A percentile compares a stretch with the other conserved stretches of the same genome.
Evolutionary conservation across 306 rosid species (phyloP).

Genomic region (Malus orientalis): DNA sequence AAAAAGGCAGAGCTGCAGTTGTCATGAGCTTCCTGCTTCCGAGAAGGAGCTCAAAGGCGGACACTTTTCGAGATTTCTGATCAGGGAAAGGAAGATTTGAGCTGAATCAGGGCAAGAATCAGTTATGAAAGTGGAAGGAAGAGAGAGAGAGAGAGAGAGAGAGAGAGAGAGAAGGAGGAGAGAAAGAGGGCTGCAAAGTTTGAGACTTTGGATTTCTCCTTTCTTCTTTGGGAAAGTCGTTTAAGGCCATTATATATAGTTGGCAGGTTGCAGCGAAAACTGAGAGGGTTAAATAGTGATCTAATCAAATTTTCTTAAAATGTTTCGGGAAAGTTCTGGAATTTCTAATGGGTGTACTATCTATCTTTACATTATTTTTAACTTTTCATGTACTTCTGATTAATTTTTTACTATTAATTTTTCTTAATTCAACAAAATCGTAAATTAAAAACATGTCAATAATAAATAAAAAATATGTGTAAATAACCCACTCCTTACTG

Average conservation of each 20-base stretch:
- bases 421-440: too few relatives aligned
- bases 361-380: too few relatives aligned
- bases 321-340: too few relatives aligned
- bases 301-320: not conserved
- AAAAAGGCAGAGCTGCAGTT: not conserved
- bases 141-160: too few relatives aligned
- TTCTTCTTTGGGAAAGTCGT: conserved; percentile 32
- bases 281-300: conserved; percentile 2
- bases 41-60: not conserved
- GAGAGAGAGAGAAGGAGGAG: too few relatives aligned
- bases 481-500: not conserved
- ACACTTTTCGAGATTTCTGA: not conserved
- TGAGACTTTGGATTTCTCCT: not conserved
- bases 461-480: too few relatives aligned
- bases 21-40: not conserved
- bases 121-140: not conserved
- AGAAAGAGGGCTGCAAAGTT: not conserved
- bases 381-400: too few relatives aligned
- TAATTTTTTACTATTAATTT: too few relatives aligned
- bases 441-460: too few relatives aligned
- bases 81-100: not conserved
- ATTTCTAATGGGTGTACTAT: too few relatives aligned
- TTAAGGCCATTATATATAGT: conserved; percentile 25
- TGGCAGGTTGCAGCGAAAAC: not conserved
- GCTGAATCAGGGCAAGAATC: not conserved